Evolutionary conservation across 176 grass and related monocot genomes (phyloP), one percentile per base, ranked within the genome.

Genomic region (Poa pratensis): DNA sequence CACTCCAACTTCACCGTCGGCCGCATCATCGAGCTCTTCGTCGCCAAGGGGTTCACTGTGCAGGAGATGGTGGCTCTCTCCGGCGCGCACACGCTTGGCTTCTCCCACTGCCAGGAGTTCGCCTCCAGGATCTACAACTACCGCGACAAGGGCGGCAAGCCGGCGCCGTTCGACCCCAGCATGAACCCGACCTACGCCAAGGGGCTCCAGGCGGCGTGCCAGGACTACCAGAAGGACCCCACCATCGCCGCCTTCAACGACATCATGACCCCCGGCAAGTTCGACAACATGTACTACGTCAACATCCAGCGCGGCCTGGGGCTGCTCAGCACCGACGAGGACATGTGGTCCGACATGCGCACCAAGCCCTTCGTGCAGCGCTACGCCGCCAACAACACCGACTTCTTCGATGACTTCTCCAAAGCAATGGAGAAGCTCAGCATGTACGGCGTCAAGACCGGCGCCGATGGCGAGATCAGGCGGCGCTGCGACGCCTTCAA

Each of bases 371-470:
- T 96, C 58, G 94, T 96, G 45, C 35, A 93, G 81, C 86, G 73
- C 37, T 96, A 96, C 75, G 94, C 91, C 0, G 70, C 91, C 66
- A 90, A 96, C 78, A 35, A 81, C 86, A 60, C 91, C 43, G 81
- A 82, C 9, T 96, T 96, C 91, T 96, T 96, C 84, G 76, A 82
- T 4, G 91, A 96, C 86, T 96, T 96, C 80, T 49, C 81, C 0
- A 76, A 85, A 60, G 94, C 89, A 60, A 96, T 96, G 78, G 91
- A 96, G 87, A 96, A 96, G 89, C 89, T 96, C 72, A 93, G 94
- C 82, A 3, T 87, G 27, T 59, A 8, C n/a, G 75, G 84, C 53
- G 77, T 91, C 37, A 93, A 93, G 91, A 96, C 94, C 16, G 91
- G 94, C 49, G 51, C 27, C 34, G 74, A 91, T 18, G 94, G 94